These are phyloP conservation scores for Chlorella vulgaris DNA, from an alignment of 139 green algal species.

Conservation along the genomic window DNA sequence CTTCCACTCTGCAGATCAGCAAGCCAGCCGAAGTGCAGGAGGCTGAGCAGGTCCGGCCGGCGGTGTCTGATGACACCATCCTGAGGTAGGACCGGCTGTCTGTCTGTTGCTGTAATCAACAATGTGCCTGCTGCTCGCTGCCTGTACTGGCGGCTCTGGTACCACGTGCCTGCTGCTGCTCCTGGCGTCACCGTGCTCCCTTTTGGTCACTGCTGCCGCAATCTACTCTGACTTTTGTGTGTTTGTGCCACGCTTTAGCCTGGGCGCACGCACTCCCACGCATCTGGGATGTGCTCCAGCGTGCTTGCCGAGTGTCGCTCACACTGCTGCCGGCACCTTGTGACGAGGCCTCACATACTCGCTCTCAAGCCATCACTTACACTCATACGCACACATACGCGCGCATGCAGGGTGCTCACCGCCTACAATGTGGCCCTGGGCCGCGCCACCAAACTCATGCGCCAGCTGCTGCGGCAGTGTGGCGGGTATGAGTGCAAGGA, in stretches of 20 bases:
- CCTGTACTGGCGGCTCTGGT: not conserved
- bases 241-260: too few species aligned
- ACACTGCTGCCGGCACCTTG: too few species aligned
- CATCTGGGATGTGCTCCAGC: too few species aligned
- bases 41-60: slow-evolving; percentile 45
- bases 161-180: not conserved
- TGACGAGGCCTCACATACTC: too few species aligned
- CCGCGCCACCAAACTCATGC: slow-evolving; percentile 50
- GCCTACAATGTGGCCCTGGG: slow-evolving; percentile 65
- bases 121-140: not conserved
- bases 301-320: too few species aligned
- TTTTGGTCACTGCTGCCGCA: too few species aligned
- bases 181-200: not conserved
- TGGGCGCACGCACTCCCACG: too few species aligned
- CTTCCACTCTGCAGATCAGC: slow-evolving; percentile 41
- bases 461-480: slow-evolving; percentile 62
- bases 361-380: not conserved
- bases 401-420: slow-evolving; percentile 44
- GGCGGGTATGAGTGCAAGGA: slow-evolving; percentile 90
- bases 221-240: too few species aligned
- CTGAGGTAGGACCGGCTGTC: slow-evolving; percentile 19
- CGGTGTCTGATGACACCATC: slow-evolving; percentile 55
- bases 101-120: not conserved
- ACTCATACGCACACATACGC: not conserved
- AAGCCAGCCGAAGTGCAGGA: slow-evolving; percentile 64